Percentiles rank a stretch among this genome's conserved stretches.
phyloP scores from a whole-genome alignment of 257 asterid genomes.

The Parsonsia alboflavescens region DNA sequence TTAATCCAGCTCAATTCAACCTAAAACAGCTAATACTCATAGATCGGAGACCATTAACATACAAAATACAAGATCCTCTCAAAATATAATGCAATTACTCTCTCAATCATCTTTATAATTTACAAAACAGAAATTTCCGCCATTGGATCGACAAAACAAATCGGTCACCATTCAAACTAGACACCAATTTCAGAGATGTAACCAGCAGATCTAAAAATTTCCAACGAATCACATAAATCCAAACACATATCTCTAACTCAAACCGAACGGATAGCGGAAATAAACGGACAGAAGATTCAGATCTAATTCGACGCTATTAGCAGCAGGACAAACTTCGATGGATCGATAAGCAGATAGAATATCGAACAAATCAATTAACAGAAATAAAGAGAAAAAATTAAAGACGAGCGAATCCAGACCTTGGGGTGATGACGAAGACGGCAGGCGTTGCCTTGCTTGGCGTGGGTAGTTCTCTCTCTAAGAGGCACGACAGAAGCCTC shows the following conservation, averaged over 20 bases:
- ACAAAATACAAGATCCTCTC: neutral
- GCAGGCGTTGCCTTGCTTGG: constrained; percentile 13
- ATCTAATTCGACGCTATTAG: neutral
- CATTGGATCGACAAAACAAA: neutral
- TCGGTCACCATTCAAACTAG: neutral
- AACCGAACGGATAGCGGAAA: neutral
- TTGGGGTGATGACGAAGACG: neutral
- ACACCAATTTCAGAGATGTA: neutral
- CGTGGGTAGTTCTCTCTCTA: neutral
- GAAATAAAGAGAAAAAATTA: neutral
- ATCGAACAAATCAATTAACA: neutral
- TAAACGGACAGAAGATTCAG: neutral
- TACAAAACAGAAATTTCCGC: neutral
- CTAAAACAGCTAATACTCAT: neutral
- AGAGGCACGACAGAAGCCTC: constrained; percentile 15
- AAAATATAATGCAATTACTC: neutral
- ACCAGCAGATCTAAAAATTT: constrained; percentile 6
- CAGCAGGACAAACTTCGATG: neutral
- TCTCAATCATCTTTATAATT: neutral
- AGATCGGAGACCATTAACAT: constrained; percentile 16
- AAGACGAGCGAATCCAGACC: neutral
- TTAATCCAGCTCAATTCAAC: neutral
- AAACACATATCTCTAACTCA: neutral
- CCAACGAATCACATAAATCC: neutral
- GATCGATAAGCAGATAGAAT: constrained; percentile 2